Evolutionary conservation across 2,329 filamentous ascomycete species (phyloP).

Genomic region (Monosporascus ibericus): DNA sequence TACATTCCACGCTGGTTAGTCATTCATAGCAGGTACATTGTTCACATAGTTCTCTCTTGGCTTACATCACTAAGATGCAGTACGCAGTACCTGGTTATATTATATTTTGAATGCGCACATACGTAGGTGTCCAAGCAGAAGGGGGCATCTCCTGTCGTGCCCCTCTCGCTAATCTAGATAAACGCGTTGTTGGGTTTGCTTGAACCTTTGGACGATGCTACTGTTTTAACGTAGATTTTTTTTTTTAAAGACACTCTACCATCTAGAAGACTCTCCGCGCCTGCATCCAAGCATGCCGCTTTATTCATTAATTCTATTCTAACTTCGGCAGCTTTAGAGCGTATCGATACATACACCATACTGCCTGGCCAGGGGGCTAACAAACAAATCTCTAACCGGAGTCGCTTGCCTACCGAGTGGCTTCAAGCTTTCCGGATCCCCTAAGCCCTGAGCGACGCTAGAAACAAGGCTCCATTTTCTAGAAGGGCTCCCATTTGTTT

Average conservation of each 20-base stretch:
- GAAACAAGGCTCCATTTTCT: constrained; percentile 7
- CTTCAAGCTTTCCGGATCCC: too few relatives aligned
- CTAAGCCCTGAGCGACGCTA: not conserved
- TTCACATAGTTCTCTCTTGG: not conserved
- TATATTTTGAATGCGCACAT: not conserved
- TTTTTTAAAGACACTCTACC: too few relatives aligned
- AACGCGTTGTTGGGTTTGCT: not conserved
- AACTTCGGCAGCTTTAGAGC: too few relatives aligned
- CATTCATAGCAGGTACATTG: not conserved
- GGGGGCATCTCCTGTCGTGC: not conserved
- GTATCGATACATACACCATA: too few relatives aligned
- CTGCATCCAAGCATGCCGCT: not conserved
- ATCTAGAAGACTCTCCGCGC: not conserved
- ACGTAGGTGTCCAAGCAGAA: not conserved
- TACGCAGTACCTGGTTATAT: not conserved
- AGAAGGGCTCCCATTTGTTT: not conserved
- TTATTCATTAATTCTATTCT: too few relatives aligned
- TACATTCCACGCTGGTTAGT: too few relatives aligned
- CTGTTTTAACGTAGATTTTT: not conserved
- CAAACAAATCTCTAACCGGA: too few relatives aligned
- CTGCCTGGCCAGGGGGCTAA: too few relatives aligned
- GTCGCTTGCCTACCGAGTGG: too few relatives aligned
- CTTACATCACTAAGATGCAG: not conserved
- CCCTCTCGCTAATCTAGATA: not conserved
- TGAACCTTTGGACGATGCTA: not conserved